phyloP scores from a whole-genome alignment of 2,329 filamentous ascomycete species.

The Neonectria faginata region DNA sequence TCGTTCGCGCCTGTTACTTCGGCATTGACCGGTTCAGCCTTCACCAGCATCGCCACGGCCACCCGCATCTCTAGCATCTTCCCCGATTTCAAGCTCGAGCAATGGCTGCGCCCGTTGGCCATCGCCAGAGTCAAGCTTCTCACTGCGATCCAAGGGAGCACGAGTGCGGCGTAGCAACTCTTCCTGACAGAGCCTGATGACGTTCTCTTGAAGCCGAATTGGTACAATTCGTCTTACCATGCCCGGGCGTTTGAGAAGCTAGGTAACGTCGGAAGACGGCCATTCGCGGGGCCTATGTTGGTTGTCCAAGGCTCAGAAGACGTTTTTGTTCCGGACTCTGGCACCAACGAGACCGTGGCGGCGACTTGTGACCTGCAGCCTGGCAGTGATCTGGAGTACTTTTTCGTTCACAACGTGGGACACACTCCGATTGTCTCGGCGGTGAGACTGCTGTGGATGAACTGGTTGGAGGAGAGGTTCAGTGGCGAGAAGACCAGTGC shows the following conservation, averaged over 20 bases:
- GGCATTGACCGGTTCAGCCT: not conserved
- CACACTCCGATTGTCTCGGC: too few species aligned
- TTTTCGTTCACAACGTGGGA: too few species aligned
- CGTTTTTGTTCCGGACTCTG: conserved; percentile 18
- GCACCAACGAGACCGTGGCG: too few species aligned
- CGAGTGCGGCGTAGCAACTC: conserved; percentile 6
- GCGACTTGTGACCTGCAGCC: too few species aligned
- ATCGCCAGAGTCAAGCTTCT: conserved; percentile 20
- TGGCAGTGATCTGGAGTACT: too few species aligned
- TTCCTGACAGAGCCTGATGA: not conserved
- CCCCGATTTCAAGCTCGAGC: conserved; percentile 23
- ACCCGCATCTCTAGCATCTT: conserved; percentile 18
- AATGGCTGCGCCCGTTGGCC: conserved; percentile 33
- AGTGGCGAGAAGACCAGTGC: too few species aligned
- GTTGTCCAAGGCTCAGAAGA: conserved; percentile 51
- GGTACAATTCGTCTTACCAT: conserved; percentile 21
- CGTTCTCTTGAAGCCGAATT: not conserved
- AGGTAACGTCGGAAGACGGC: conserved; percentile 41
- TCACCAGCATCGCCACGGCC: not conserved
- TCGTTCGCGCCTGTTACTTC: conserved; percentile 25
- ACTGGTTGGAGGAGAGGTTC: too few species aligned
- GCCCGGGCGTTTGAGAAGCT: conserved; percentile 20
- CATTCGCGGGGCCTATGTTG: conserved; percentile 51
- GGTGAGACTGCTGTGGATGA: too few species aligned
- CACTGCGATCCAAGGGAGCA: conserved; percentile 19